Conservation (phyloP, 2,329 filamentous ascomycete genomes). For the Chaetomium sp. region DNA sequence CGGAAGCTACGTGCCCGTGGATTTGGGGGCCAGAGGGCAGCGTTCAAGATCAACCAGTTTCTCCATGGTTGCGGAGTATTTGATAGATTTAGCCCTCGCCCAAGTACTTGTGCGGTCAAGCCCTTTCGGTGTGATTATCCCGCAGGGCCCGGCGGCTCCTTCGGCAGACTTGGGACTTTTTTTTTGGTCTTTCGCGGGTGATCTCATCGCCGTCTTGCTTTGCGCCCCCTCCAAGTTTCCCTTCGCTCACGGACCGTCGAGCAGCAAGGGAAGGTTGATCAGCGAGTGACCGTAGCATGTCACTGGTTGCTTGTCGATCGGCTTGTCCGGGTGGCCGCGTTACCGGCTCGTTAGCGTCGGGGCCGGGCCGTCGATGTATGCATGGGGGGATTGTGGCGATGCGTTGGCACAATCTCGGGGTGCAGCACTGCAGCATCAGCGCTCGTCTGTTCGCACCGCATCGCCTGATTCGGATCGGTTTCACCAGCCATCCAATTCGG, state of each 20-base stretch:
- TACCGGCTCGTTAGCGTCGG: neutral
- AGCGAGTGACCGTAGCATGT: neutral
- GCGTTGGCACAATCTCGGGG: slow-evolving; percentile 1
- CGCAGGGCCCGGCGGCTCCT: slow-evolving; percentile 1
- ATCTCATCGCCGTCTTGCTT: neutral
- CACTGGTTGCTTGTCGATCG: slow-evolving; percentile 1
- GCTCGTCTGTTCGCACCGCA: slow-evolving; percentile 1
- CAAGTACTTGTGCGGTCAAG: too few relatives aligned
- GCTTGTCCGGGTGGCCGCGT: neutral
- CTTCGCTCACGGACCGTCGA: neutral
- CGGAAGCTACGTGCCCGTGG: slow-evolving; percentile 8
- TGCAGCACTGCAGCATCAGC: neutral
- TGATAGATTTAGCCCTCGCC: too few relatives aligned
- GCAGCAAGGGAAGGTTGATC: neutral
- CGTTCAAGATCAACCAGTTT: neutral
- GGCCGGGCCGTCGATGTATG: neutral
- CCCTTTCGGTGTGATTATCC: neutral
- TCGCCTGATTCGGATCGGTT: slow-evolving; percentile 11
- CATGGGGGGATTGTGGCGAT: neutral
- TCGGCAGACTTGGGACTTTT: too few relatives aligned
- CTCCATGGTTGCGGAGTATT: neutral
- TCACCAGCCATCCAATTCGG: slow-evolving; percentile 4
- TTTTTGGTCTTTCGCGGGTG: too few relatives aligned
- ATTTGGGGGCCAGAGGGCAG: neutral
- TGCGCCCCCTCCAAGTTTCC: neutral